Conservation (phyloP, 495 filamentous ascomycete species). For the Aspergillus ellipticus region DNA sequence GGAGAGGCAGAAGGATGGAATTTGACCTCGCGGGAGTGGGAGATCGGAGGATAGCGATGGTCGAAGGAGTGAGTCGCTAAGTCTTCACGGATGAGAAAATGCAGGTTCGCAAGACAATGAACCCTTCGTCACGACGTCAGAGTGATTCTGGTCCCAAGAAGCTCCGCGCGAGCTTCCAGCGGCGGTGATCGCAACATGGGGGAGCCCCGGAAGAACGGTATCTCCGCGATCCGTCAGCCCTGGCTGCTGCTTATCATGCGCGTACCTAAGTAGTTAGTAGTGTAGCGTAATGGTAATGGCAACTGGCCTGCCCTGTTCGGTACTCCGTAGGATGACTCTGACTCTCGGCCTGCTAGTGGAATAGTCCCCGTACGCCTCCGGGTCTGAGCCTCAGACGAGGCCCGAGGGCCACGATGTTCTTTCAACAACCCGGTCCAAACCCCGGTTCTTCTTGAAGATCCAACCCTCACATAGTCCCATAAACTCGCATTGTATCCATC, state of each 20-base stretch:
- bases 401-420: neutral
- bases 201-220: conserved; percentile 31
- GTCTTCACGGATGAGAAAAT: neutral
- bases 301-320: neutral
- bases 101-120: neutral
- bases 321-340: neutral
- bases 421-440: neutral
- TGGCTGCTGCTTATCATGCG: neutral
- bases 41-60: neutral
- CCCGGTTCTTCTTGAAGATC: neutral
- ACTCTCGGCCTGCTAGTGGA: neutral
- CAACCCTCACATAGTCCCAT: neutral
- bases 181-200: conserved; percentile 17
- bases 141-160: conserved; percentile 8
- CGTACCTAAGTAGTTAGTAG: neutral
- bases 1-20: neutral
- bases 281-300: no score
- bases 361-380: neutral
- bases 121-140: neutral
- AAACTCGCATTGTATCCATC: neutral
- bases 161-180: conserved; percentile 32
- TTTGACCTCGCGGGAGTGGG: neutral
- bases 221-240: conserved; percentile 21
- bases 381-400: neutral
- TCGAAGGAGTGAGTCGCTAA: neutral